phyloP scores from a whole-genome alignment of 2,329 filamentous ascomycete genomes.

The Apiospora marii region DNA sequence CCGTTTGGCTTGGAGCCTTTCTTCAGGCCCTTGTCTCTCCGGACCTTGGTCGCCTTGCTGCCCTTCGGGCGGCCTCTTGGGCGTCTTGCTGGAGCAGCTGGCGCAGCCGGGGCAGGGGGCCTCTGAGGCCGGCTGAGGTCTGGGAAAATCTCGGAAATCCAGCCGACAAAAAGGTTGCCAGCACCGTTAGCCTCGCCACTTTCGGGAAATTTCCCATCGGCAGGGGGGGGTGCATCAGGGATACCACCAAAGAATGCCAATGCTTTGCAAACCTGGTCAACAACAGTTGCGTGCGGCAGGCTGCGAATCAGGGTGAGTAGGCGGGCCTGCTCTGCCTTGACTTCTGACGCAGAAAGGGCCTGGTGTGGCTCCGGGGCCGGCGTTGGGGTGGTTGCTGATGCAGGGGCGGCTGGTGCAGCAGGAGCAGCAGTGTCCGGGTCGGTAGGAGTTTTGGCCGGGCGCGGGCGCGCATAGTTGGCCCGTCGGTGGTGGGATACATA shows the following conservation, averaged over 20 bases:
- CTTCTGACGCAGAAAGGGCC: slow-evolving; percentile 54
- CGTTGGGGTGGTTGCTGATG: slow-evolving; percentile 20
- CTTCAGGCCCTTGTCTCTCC: slow-evolving; percentile 60
- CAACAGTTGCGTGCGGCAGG: slow-evolving; percentile 62
- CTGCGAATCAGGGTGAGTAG: slow-evolving; percentile 64
- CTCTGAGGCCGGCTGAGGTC: slow-evolving; percentile 44
- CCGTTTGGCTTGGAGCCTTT: slow-evolving; percentile 48
- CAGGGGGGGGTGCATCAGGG: slow-evolving; percentile 60
- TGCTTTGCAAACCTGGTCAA: slow-evolving; percentile 69
- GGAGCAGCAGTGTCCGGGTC: slow-evolving; percentile 24
- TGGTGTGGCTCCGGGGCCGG: slow-evolving; percentile 27
- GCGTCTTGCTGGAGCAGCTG: slow-evolving; percentile 46
- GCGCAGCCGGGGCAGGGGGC: slow-evolving; percentile 30
- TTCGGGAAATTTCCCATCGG: slow-evolving; percentile 60
- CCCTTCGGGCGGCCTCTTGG: slow-evolving; percentile 64
- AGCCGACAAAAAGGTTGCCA: slow-evolving; percentile 66
- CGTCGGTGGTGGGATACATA: slow-evolving; percentile 60
- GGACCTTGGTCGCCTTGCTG: slow-evolving; percentile 57
- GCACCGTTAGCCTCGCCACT: slow-evolving; percentile 65
- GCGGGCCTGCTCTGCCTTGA: slow-evolving; percentile 66
- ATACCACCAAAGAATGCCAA: slow-evolving; percentile 70
- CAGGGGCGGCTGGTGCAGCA: slow-evolving; percentile 24
- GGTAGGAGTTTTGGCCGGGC: slow-evolving; percentile 28
- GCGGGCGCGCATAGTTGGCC: slow-evolving; percentile 43
- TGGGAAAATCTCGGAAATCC: slow-evolving; percentile 71